Conservation (phyloP, 1,139 yeast genomes). For the Kodamaea derodonti region DNA sequence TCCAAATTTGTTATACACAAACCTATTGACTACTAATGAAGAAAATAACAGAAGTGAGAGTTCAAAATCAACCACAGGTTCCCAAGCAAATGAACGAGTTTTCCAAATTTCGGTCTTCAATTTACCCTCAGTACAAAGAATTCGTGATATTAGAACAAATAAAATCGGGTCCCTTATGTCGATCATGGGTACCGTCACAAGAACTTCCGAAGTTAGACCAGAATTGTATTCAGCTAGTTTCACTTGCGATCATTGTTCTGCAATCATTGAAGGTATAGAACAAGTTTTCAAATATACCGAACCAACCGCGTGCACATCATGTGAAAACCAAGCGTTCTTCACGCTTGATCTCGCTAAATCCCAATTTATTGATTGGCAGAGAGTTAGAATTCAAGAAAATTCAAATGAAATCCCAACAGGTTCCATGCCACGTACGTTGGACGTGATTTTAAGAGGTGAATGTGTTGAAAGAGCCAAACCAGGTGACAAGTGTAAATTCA, state of each 20-base stretch:
- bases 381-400: conserved; percentile 92
- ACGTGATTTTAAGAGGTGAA: conserved; percentile 90
- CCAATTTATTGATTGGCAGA: conserved; percentile 95
- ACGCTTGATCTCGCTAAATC: conserved; percentile 79
- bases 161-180: conserved; percentile 82
- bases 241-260: conserved; percentile 85
- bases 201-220: conserved; percentile 97
- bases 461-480: conserved; percentile 96
- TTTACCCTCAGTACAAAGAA: conserved; percentile 76
- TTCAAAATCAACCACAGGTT: conserved; percentile 21
- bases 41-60: conserved; percentile 11
- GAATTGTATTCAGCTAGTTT: conserved; percentile 86
- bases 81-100: conserved; percentile 58
- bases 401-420: conserved; percentile 97
- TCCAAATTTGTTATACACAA: conserved; percentile 62
- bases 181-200: conserved; percentile 91
- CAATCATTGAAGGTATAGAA: conserved; percentile 84
- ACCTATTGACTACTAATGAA: conserved; percentile 29
- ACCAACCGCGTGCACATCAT: conserved; percentile 88
- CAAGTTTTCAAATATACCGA: conserved; percentile 93
- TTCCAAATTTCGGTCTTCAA: conserved; percentile 90
- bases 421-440: conserved; percentile 96
- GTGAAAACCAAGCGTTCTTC: conserved; percentile 87
- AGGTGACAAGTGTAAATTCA: conserved; percentile 92
- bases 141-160: conserved; percentile 87